Evolutionary conservation across 768 basidiomycete species (phyloP), one percentile per base, ranked within the genome.

Genomic region (Collybiopsis luxurians): DNA sequence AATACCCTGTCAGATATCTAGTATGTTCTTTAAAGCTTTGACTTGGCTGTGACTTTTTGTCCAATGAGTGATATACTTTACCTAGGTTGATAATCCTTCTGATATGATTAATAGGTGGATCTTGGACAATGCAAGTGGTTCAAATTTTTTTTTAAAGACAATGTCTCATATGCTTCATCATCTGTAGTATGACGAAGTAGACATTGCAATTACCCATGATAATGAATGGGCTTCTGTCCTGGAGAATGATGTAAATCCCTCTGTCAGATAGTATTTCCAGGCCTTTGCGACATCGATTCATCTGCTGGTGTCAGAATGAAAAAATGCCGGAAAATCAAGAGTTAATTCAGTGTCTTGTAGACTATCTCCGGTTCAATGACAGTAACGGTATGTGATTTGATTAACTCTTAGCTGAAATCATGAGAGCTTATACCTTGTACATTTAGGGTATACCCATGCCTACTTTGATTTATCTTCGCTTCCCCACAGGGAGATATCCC

Each of bases 191-290:
- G 24, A 21, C 13, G n/a, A 40, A 11, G 36, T 40, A 12, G 40
- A 38, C 3, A 38, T 53, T 26, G 36, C 51, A 26, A 53, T 53
- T 17, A 53, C 51, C 26, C 51, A 53, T 27, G 50, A 52, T 38
- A 26, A 39, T 24, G 51, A 53, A 4, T 53, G 51, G 36, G 48
- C 48, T 19, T 49, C 48, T 5, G 2, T 34, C 5, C 30, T 49
- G 53, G 26, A 47, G n/a, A 28, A 47, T 47, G 45, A 27, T 12
- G n/a, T n/a, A n/a, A n/a, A n/a, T n/a, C n/a, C n/a, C n/a, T n/a
- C n/a, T n/a, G n/a, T n/a, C n/a, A n/a, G n/a, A n/a, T n/a, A 47
- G 45, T 28, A 27, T 47, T 28, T 47, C 12, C 40, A 7, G 23
- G 10, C n/a, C 27, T 13, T 6, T 26, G 2, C 2, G 15, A 47